Percentiles rank a stretch among this genome's conserved stretches.
Conservation (phyloP, 2,329 filamentous ascomycete genomes). For the Ilyonectria mors-panacis region DNA sequence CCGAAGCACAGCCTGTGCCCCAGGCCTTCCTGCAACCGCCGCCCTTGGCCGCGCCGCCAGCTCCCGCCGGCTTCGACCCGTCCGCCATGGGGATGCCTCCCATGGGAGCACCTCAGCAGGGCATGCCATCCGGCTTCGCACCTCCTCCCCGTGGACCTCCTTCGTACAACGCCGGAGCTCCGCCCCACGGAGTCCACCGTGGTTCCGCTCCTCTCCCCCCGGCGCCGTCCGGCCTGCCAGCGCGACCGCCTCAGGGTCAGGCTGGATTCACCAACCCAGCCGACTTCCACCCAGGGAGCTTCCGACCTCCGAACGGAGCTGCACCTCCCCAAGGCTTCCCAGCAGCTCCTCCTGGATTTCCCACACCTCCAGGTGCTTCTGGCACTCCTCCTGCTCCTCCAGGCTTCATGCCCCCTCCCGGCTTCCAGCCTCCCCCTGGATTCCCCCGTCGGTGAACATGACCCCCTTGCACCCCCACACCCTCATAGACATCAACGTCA, state of each 20-base stretch:
- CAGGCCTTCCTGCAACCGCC: constrained; percentile 74
- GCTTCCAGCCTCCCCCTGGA: constrained; percentile 63
- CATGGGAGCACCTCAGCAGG: constrained; percentile 51
- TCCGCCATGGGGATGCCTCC: constrained; percentile 50
- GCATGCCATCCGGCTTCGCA: constrained; percentile 57
- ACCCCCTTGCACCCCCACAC: constrained; percentile 2
- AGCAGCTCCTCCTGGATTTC: constrained; percentile 58
- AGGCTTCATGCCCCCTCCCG: constrained; percentile 59
- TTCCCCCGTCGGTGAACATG: constrained; percentile 55
- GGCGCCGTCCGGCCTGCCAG: constrained; percentile 65
- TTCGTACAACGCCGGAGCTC: constrained; percentile 50
- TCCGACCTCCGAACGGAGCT: constrained; percentile 57
- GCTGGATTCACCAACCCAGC: constrained; percentile 62
- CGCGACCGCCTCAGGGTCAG: constrained; percentile 64
- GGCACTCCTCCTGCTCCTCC: constrained; percentile 58
- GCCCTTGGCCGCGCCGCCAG: constrained; percentile 45
- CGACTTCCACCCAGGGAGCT: constrained; percentile 63
- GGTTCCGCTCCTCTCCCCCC: constrained; percentile 61
- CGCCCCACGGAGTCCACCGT: constrained; percentile 47
- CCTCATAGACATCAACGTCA: constrained; percentile 29
- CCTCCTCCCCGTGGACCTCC: constrained; percentile 54
- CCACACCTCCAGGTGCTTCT: constrained; percentile 52
- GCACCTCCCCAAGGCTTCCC: constrained; percentile 57
- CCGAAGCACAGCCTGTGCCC: constrained; percentile 82
- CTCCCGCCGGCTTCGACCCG: constrained; percentile 55